A percentile compares a stretch with the other conserved stretches of the same genome.
phyloP scores from a whole-genome alignment of 2,329 filamentous ascomycete species.

The Colletotrichum godetiae region DNA sequence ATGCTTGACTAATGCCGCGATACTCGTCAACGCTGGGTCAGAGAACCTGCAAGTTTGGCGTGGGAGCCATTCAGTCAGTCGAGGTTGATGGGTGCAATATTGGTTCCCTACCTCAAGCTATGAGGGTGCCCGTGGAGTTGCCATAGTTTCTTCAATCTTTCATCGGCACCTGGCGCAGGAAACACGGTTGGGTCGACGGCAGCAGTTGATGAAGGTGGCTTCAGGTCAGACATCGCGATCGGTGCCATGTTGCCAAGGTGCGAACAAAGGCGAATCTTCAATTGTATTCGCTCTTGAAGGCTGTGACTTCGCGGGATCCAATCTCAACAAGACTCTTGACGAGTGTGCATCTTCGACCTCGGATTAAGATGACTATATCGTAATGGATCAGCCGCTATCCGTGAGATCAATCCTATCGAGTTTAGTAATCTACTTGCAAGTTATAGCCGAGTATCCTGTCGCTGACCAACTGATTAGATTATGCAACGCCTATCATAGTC shows the following conservation, averaged over 20 bases:
- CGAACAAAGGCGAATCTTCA: background rate
- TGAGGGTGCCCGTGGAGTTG: conserved; percentile 21
- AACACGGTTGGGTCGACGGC: conserved; percentile 6
- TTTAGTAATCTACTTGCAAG: background rate
- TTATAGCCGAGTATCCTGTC: background rate
- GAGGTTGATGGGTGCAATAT: background rate
- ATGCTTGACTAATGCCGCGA: conserved; percentile 17
- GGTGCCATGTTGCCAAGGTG: conserved; percentile 13
- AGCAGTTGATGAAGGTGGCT: background rate
- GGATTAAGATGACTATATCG: background rate
- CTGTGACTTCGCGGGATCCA: background rate
- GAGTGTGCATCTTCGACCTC: too few relatives aligned
- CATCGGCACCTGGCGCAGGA: conserved; percentile 9
- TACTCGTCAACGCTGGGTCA: conserved; percentile 8
- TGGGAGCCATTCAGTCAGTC: background rate
- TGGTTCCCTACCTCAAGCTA: background rate
- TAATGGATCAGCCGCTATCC: too few relatives aligned
- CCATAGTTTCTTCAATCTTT: conserved; percentile 10
- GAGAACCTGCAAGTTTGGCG: background rate
- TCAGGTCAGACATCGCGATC: conserved; percentile 14
- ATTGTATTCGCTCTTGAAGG: background rate
- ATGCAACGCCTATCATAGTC: conserved; percentile 3
- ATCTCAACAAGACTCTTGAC: too few relatives aligned
- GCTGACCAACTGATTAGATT: background rate
- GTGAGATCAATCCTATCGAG: background rate